Base-by-base conservation (phyloP, 306 rosid species). In the Dalbergia cultrata region DNA sequence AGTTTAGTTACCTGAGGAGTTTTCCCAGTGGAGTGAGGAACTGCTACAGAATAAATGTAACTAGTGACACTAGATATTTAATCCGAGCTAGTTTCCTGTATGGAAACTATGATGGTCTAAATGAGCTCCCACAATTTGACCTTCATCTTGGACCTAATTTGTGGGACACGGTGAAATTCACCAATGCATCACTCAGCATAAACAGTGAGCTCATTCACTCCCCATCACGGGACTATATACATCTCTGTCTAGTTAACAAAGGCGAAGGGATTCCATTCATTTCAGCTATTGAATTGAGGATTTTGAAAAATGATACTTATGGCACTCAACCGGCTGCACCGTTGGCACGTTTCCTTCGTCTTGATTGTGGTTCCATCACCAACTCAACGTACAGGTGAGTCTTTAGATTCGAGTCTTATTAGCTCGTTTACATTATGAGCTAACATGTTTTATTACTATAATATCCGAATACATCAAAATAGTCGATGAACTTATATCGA, bases 21-120 rank as follows among this genome's bases (percentile, higher is more conserved):
- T 90, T 90, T 37, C 90, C 89, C 0, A 77, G 37, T 49, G 90
- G 93, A 22, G 54, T 14, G 47, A 78, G 91, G 9, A 90, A 86
- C 74, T 90, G 93, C 11, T 88, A 87, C 91, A 82, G 18, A n/a
- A 47, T 90, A 47, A 81, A 63, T 34, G 12, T 84, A 31, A 70
- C 67, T 37, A 53, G 45, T 5, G 80, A 83, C 0, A 66, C 78
- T 12, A 74, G 21, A 10, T 88, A 86, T 64, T 62, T 88, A 16
- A 84, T 90, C 39, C 8, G 78, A 14, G 50, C 82, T 9, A 6
- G 0, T 26, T 90, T 87, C 18, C 6, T 86, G 37, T 80, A 87
- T 34, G 93, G 91, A 9, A 84, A 86, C 16, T 87, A 87, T 63
- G 93, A 90, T 31, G 77, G 75, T 2, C 17, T 17, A 12, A 77